phyloP scores from a whole-genome alignment of 1,284 basidiomycete species.

The Fomitopsis palustris region DNA sequence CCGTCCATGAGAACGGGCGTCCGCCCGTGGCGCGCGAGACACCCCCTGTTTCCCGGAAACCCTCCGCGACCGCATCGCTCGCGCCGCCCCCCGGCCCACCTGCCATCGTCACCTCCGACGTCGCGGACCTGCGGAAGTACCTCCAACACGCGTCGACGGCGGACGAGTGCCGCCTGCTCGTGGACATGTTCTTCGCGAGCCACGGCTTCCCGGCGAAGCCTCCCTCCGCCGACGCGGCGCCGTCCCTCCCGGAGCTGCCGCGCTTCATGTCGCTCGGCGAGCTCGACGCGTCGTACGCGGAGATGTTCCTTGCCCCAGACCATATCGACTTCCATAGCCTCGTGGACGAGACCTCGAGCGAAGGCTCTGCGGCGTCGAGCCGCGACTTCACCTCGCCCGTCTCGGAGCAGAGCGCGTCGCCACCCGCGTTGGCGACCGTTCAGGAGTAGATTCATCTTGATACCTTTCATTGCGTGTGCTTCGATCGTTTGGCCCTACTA shows the following conservation, averaged over 20 bases:
- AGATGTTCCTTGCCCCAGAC: conserved; percentile 25
- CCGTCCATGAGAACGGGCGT: background rate
- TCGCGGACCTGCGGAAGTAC: conserved; percentile 65
- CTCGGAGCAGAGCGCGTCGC: background rate
- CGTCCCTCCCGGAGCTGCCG: conserved; percentile 10
- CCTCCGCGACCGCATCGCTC: conserved; percentile 7
- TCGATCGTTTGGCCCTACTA: background rate
- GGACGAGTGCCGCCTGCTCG: conserved; percentile 80
- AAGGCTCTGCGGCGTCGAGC: background rate
- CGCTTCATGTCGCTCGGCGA: conserved; percentile 15
- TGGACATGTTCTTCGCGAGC: conserved; percentile 76
- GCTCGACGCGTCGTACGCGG: conserved; percentile 27
- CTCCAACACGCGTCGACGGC: conserved; percentile 70
- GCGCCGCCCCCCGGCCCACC: conserved; percentile 3
- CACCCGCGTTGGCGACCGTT: background rate
- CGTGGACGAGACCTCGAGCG: background rate
- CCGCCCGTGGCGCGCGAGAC: background rate
- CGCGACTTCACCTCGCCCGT: background rate
- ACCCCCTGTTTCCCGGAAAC: background rate
- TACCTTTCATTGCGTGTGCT: background rate
- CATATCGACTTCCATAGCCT: background rate
- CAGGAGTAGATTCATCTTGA: background rate
- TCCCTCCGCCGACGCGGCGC: conserved; percentile 3
- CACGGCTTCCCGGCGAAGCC: conserved; percentile 36
- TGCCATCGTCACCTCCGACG: conserved; percentile 36